A percentile compares a stretch with the other conserved stretches of the same genome.
These are phyloP conservation scores for Pestalotiopsis sp. DNA, from an alignment of 2,329 filamentous ascomycete species.

Conservation along the genomic window DNA sequence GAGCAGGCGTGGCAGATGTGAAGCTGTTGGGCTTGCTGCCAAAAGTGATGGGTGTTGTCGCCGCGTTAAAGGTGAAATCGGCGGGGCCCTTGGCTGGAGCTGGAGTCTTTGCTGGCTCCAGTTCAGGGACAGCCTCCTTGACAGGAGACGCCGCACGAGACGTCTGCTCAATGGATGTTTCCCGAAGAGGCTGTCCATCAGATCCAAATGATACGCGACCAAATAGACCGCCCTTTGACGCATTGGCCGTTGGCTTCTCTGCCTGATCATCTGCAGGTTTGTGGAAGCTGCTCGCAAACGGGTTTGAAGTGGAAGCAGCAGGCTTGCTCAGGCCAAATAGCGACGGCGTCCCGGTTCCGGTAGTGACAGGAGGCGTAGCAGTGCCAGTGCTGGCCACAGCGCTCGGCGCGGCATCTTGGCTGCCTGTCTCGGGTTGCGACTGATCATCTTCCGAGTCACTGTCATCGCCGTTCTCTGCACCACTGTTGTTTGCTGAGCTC, in stretches of 20 bases:
- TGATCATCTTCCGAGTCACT: constrained; percentile 50
- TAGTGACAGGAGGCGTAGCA: constrained; percentile 41
- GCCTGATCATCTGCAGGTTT: constrained; percentile 13
- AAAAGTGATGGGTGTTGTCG: constrained; percentile 33
- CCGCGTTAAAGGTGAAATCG: constrained; percentile 33
- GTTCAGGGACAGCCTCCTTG: constrained; percentile 17
- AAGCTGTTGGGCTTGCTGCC: constrained; percentile 13
- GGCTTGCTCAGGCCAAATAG: constrained; percentile 34
- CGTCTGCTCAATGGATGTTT: constrained; percentile 22
- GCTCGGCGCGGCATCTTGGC: constrained; percentile 44
- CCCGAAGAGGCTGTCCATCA: constrained; percentile 33
- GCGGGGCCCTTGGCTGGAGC: constrained; percentile 32
- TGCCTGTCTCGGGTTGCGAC: constrained; percentile 44
- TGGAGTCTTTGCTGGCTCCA: constrained; percentile 22
- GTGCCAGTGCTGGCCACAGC: constrained; percentile 43
- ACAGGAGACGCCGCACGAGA: constrained; percentile 15
- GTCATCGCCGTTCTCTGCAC: constrained; percentile 45
- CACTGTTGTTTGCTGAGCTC: constrained; percentile 58
- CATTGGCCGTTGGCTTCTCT: constrained; percentile 20
- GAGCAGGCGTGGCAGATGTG: constrained; percentile 38
- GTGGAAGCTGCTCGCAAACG: constrained; percentile 7
- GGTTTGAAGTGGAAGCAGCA: constrained; percentile 17
- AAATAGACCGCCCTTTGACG: constrained; percentile 33
- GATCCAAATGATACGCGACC: constrained; percentile 33
- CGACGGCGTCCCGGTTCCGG: constrained; percentile 36